Base-by-base conservation (phyloP, 305 asterid species). In the Ilex paraguariensis region DNA sequence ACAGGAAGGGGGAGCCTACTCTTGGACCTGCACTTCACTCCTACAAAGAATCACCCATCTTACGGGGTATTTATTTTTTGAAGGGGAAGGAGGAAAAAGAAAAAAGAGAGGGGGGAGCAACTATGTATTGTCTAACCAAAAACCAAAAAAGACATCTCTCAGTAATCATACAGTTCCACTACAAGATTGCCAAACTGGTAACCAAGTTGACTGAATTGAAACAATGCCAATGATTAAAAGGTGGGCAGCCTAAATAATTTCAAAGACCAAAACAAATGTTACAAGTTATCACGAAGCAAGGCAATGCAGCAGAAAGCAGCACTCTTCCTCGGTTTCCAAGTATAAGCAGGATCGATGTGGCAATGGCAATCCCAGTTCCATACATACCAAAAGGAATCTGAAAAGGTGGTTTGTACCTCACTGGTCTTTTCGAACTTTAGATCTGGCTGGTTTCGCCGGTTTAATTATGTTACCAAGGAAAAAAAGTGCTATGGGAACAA, bases 381-480 rank as follows among this genome's bases (percentile, higher is more conserved):
- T 4, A 5, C 6, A 5, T 36, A 54, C 48, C 61, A 11, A 31
- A 36, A 61, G 39, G 45, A 63, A 39, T 49, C 73, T 66, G 51
- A 54, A 57, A 51, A 71, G 16, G 55, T 54, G 54, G 50, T 63
- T 57, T 68, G 61, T 54, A 65, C 64, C 77, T 89, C 82, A 92
- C 82, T 89, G 65, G 21, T 69, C 95, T 83, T 93, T 93, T 66
- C 76, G 79, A 61, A 85, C 85, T 75, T 82, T 87, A 21, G 93
- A 71, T 75, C 80, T 77, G 59, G 82, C 71, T 54, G 93, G 82
- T 71, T 77, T 85, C 54, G 97, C 83, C 5, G 95, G 95, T 83
- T 86, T 86, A 60, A 93, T 81, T 62, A 90, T 44, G 8, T 87
- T 93, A 68, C 99, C 87, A 45, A 84, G 87, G 63, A 93, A 62